Percentiles rank a stretch among this genome's conserved stretches.
These are phyloP conservation scores for Nasturtium officinale DNA, from an alignment of 345 rosid genomes.

Conservation along the genomic window DNA sequence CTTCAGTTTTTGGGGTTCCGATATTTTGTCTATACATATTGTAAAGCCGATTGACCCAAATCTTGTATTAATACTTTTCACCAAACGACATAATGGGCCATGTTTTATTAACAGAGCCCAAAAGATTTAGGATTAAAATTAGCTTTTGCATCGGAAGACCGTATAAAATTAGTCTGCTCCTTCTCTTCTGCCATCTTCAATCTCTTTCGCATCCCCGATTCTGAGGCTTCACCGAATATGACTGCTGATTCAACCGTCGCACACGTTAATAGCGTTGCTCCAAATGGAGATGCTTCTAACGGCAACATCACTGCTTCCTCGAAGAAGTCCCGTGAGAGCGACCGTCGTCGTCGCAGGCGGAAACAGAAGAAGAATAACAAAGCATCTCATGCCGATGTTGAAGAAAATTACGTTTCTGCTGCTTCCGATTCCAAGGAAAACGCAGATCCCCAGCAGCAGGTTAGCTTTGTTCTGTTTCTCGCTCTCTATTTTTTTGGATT, in stretches of 20 bases:
- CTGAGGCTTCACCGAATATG: constrained; percentile 13
- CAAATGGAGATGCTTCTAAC: constrained; percentile 58
- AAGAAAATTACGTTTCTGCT: constrained; percentile 44
- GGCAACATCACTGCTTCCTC: constrained; percentile 41
- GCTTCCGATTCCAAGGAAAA: constrained; percentile 59
- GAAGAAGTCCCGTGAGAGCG: constrained; percentile 76
- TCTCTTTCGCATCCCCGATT: constrained; percentile 5
- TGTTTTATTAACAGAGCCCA: too few species aligned
- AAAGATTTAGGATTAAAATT: too few species aligned
- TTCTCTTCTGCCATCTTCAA: neutral
- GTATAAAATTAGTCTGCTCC: too few species aligned
- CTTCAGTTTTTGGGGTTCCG: too few species aligned
- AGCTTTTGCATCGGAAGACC: too few species aligned
- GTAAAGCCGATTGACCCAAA: too few species aligned
- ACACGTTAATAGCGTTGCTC: constrained; percentile 46
- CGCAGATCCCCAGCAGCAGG: constrained; percentile 58
- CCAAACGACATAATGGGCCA: too few species aligned
- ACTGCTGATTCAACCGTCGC: constrained; percentile 43
- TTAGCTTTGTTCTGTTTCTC: constrained; percentile 16
- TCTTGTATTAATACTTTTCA: too few species aligned
- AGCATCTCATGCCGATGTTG: constrained; percentile 39
- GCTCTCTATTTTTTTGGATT: neutral
- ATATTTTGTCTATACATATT: too few species aligned
- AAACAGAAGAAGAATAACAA: constrained; percentile 94
- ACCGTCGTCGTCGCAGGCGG: constrained; percentile 94